Evolutionary conservation across 1,139 yeast genomes (phyloP), one percentile per base, ranked within the genome.

Genomic region (Yamadazyma siamensis): DNA sequence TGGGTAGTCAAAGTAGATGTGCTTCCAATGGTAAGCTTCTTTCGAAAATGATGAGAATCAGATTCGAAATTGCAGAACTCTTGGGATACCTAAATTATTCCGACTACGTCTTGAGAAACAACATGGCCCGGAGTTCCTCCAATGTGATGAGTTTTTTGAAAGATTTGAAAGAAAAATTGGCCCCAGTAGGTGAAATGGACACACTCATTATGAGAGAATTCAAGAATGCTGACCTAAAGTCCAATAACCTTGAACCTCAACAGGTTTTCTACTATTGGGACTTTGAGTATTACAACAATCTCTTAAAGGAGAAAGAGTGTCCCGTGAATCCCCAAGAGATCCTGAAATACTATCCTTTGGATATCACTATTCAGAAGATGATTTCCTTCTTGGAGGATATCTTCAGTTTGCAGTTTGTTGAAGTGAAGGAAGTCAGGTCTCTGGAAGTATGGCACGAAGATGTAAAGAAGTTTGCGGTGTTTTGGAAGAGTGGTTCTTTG

Each of bases 341-440:
- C 40, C 65, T 89, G 5, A 88, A 86, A 50, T 86, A 77, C 52
- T 86, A 83, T 65, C 94, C 95, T 21, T 59, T 84, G 52, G 75
- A 79, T 33, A 65, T 73, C 14, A 80, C 94, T 2, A 75, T 84
- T 33, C 51, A 56, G 15, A 76, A 77, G 35, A 84, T 86, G 91
- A 64, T 86, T 36, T 60, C 65, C 3, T 72, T 84, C 41, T 86
- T 80, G 50, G 91, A 83, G 52, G 67, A 62, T 5, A 63, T 85
- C 31, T 78, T 86, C 54, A 75, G 75, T 38, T 65, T 85, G 35
- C 77, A 80, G 52, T 84, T 86, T 51, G 69, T 68, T 32, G 76
- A 75, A 49, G 61, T 71, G 21, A 22, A 18, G 9, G 60, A 61
- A 4, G 43, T 61, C 3, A 61, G 66, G 2, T 59, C 55, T 13